Conservation (phyloP, 768 basidiomycete species). For the Strobilomyces echinocephalus region DNA sequence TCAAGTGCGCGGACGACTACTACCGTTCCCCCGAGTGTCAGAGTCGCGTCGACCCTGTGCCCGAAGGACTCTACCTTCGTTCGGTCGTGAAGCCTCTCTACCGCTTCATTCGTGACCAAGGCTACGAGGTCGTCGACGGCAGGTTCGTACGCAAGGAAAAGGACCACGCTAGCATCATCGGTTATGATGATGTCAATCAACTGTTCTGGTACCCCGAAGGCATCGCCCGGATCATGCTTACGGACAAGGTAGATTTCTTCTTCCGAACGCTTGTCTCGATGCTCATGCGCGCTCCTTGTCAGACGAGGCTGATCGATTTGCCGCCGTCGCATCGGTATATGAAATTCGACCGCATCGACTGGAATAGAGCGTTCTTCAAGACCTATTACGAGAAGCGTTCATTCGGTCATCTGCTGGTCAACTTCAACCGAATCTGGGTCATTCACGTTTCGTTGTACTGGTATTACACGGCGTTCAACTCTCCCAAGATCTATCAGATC, state of each 20-base stretch:
- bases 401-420: conserved; percentile 94
- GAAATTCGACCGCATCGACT: conserved; percentile 95
- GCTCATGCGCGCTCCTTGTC: conserved; percentile 1
- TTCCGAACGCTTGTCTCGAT: not conserved
- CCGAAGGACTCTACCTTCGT: conserved; percentile 91
- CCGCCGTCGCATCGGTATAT: conserved; percentile 91
- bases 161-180: conserved; percentile 93
- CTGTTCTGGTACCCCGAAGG: conserved; percentile 99
- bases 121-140: conserved; percentile 93
- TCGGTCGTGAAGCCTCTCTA: conserved; percentile 92
- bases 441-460: conserved; percentile 93
- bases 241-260: conserved; percentile 66
- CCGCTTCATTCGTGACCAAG: conserved; percentile 94
- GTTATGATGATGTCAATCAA: conserved; percentile 99
- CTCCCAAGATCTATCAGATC: conserved; percentile 75
- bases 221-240: conserved; percentile 84
- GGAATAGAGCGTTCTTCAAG: conserved; percentile 97
- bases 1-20: conserved; percentile 99
- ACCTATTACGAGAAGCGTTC: conserved; percentile 98
- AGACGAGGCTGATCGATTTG: conserved; percentile 90
- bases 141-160: conserved; percentile 90
- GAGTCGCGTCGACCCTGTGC: conserved; percentile 83
- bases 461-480: conserved; percentile 95
- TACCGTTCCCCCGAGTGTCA: conserved; percentile 99
- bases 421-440: conserved; percentile 99